Evolutionary conservation across 2,329 filamentous ascomycete genomes (phyloP).

Genomic region (Penicillium sp.): DNA sequence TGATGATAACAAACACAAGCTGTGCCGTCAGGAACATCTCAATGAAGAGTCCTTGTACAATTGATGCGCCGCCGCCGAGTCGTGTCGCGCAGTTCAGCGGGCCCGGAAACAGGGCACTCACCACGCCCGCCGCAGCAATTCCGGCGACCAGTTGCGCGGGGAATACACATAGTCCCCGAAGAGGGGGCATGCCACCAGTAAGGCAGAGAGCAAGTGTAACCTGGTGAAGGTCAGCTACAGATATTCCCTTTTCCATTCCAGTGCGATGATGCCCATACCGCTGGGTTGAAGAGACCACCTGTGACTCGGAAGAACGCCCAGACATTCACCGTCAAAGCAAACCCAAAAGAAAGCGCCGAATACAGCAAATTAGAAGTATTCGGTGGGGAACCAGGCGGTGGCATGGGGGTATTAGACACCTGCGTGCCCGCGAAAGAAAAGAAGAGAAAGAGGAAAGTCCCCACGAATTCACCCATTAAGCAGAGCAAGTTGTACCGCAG

Average conservation of each 20-base stretch:
- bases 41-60: slow-evolving; percentile 61
- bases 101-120: slow-evolving; percentile 58
- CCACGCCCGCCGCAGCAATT: slow-evolving; percentile 59
- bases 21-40: slow-evolving; percentile 65
- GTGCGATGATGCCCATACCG: slow-evolving; percentile 29
- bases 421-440: slow-evolving; percentile 49
- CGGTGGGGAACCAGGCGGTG: slow-evolving; percentile 30
- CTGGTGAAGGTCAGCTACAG: slow-evolving; percentile 23
- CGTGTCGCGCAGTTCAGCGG: slow-evolving; percentile 55
- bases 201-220: slow-evolving; percentile 61
- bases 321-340: slow-evolving; percentile 51
- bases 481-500: slow-evolving; percentile 48
- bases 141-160: slow-evolving; percentile 58
- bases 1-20: slow-evolving; percentile 63
- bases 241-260: neutral
- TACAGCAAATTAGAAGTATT: slow-evolving; percentile 42
- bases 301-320: slow-evolving; percentile 56
- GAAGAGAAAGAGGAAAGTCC: slow-evolving; percentile 52
- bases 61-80: slow-evolving; percentile 51
- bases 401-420: slow-evolving; percentile 42
- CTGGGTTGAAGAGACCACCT: slow-evolving; percentile 53
- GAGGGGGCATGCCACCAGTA: slow-evolving; percentile 54
- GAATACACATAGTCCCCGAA: slow-evolving; percentile 54
- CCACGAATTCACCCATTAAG: slow-evolving; percentile 50
- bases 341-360: slow-evolving; percentile 45